Evolutionary conservation across 345 rosid genomes (phyloP), one percentile per base, ranked within the genome.

Genomic region (Camelina neglecta): DNA sequence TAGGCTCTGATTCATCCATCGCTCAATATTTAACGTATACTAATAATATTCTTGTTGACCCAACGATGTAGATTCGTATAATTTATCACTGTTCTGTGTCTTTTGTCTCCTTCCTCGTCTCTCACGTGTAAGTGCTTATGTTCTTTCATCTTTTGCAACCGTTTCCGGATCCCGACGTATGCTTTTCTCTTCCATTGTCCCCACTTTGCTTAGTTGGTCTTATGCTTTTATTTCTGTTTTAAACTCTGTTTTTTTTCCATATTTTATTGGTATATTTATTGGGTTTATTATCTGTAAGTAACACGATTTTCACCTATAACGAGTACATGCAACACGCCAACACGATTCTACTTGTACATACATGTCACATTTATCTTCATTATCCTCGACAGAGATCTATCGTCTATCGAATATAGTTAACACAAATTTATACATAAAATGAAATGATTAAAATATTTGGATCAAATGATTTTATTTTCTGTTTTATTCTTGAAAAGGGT

Each of bases 81-180:
- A 1, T 9, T 42, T 31, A 51, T 59, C 7, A 69, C 56, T 18
- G 55, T 45, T 42, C 44, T 31, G 10, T 7, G 35, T 26, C 36
- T 70, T 58, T 61, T 69, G 75, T 63, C 80, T 62, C 42, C 12
- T 76, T 76, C 36, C 47, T 69, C 69, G 16, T 60, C 44, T n/a
- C 70, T 76, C 80, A 76, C 80, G 71, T 69, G 75, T 76, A 33
- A 44, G 11, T 62, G 74, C 69, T 23, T 67, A 41, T 68, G 38
- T 60, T 59, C 68, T 55, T 55, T 24, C 59, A 55, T 55, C 31
- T 68, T 18, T 20, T 13, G 39, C 33, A 51, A 62, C 61, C 70
- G 80, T 76, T 69, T 60, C 69, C 56, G 55, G 63, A 75, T 67
- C 79, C 74, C 62, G 69, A 75, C 74, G 53, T 56, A 60, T 31